A percentile compares a stretch with the other conserved stretches of the same genome.
Conservation (phyloP, 371 early-diverging fungal genomes). For the Mortierella sp. region DNA sequence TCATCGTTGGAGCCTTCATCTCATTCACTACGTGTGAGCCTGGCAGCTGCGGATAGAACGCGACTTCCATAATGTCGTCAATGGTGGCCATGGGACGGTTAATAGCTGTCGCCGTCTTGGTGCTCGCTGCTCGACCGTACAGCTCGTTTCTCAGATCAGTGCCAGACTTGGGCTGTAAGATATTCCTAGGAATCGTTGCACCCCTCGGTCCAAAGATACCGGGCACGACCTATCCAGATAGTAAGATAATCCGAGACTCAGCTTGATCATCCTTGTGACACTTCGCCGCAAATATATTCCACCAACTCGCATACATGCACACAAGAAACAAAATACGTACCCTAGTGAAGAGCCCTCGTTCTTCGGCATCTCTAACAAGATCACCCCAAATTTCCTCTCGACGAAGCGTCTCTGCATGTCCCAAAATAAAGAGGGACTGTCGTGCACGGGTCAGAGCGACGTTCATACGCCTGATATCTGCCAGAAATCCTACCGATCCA, state of each 20-base stretch:
- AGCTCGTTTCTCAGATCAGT: constrained; percentile 30
- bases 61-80: constrained; percentile 30
- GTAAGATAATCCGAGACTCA: background rate
- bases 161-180: constrained; percentile 16
- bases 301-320: background rate
- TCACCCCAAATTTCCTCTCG: constrained; percentile 78
- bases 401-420: constrained; percentile 73
- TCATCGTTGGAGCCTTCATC: background rate
- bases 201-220: constrained; percentile 31
- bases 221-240: constrained; percentile 14
- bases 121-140: constrained; percentile 21
- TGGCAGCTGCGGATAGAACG: constrained; percentile 19
- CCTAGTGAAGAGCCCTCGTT: constrained; percentile 59
- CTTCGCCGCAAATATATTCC: too few species aligned
- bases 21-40: background rate
- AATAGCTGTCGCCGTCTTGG: constrained; percentile 8
- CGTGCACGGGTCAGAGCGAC: constrained; percentile 96
- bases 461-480: constrained; percentile 92
- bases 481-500: constrained; percentile 91
- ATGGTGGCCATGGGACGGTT: constrained; percentile 20
- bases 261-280: too few species aligned
- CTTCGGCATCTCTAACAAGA: constrained; percentile 67
- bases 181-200: constrained; percentile 21
- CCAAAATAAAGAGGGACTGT: constrained; percentile 90
- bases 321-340: constrained; percentile 43